Evolutionary conservation across 768 basidiomycete species (phyloP), one percentile per base, ranked within the genome.

Genomic region (Lenzites betulinus): DNA sequence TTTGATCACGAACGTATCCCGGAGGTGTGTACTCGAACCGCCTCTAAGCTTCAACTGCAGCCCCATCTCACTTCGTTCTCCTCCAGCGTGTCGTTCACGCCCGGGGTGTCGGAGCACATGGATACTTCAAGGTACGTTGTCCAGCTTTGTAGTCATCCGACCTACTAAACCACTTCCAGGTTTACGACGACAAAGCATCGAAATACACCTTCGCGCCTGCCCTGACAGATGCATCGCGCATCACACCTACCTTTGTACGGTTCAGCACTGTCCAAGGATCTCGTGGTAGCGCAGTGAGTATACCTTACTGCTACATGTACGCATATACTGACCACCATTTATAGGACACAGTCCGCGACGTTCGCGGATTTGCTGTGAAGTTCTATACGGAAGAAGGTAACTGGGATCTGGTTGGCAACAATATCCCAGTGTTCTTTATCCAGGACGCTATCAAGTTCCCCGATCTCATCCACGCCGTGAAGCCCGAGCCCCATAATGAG

Each of bases 1-100:
- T 94, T 93, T 67, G 92, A 93, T 69, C 92, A 93, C 68, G 92
- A 95, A 71, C 88, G 92, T 41, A 94, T 95, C 54, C 93, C 93
- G 0, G 93, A 93, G 77, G 87, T 87, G 8, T 49, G 65, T 64
- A 11, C 22, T 23, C 13, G 8, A 48, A 13, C 9, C 13, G n/a
- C n/a, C 30, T 33, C 30, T 33, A 11, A 33, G 6, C 30, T 33
- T 4, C 30, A 33, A 5, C 30, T 4, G 30, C 30, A 5, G 30
- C 30, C 6, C 30, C 11, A 11, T 33, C 30, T 33, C 30, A 33
- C 28, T 81, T 81, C 12, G 0, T 36, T 20, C 30, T 35, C 4
- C 30, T 22, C 25, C 22, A 94, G 76, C 89, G 91, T 46, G 86
- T 88, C 11, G 87, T 88, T n/a, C 75, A 78, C 68, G 86, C 89